These are phyloP conservation scores for Chytriomyces sp. DNA, from an alignment of 192 early-diverging fungal genomes.

Conservation along the genomic window DNA sequence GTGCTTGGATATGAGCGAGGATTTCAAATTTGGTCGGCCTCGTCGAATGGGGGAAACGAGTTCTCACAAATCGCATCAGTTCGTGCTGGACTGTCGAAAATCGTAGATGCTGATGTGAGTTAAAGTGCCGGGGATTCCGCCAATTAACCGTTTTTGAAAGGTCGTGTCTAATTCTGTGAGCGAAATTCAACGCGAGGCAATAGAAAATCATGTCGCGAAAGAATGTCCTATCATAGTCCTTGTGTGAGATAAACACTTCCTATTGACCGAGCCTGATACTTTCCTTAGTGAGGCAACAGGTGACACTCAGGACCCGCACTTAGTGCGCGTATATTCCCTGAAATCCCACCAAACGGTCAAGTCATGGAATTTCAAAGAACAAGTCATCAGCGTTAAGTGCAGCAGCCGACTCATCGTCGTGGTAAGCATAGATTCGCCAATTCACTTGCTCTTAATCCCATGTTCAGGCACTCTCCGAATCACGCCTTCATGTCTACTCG, in stretches of 20 bases:
- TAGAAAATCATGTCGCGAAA: neutral
- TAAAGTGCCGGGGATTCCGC: neutral
- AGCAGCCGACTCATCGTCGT: conserved; percentile 64
- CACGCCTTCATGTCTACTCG: conserved; percentile 52
- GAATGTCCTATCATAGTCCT: neutral
- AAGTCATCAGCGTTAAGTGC: conserved; percentile 53
- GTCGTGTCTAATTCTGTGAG: neutral
- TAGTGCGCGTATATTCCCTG: conserved; percentile 62
- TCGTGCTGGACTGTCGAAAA: conserved; percentile 47
- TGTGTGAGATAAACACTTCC: neutral
- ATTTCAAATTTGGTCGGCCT: conserved; percentile 79
- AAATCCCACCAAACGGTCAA: conserved; percentile 52
- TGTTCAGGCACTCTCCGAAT: conserved; percentile 21
- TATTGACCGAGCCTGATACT: neutral
- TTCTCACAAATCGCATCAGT: conserved; percentile 53
- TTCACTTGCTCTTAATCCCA: neutral
- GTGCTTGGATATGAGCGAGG: conserved; percentile 71
- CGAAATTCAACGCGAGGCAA: conserved; percentile 2
- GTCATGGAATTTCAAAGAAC: conserved; percentile 48
- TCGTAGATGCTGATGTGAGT: conserved; percentile 55
- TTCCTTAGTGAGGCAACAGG: neutral
- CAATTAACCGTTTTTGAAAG: neutral
- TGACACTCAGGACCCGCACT: neutral
- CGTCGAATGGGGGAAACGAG: conserved; percentile 70
- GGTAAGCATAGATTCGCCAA: conserved; percentile 43